These are phyloP conservation scores for Globisporangium heterothallicum DNA, from an alignment of 352 stramenopile genomes.

Conservation along the genomic window DNA sequence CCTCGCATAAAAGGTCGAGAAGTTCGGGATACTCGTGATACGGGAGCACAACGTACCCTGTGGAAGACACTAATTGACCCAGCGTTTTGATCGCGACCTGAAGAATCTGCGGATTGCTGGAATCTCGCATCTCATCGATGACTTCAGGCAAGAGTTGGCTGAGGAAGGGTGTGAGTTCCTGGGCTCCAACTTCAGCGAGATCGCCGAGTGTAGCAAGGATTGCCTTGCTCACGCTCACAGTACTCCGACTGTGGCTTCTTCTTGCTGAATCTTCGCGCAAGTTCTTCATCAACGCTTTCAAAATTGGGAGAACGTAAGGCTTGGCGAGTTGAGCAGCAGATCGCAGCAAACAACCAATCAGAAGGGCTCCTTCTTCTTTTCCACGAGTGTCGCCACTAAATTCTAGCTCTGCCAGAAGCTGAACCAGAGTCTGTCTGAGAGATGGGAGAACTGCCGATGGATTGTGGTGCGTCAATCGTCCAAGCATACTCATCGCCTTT, in stretches of 20 bases:
- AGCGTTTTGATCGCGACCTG: constrained; percentile 84
- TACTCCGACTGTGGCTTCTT: constrained; percentile 67
- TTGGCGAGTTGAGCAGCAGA: constrained; percentile 76
- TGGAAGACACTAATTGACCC: constrained; percentile 76
- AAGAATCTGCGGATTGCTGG: constrained; percentile 79
- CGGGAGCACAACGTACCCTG: constrained; percentile 77
- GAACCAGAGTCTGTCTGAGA: constrained; percentile 78
- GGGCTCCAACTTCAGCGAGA: constrained; percentile 67
- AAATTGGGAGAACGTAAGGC: constrained; percentile 81
- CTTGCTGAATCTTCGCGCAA: constrained; percentile 72
- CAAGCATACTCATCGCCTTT: constrained; percentile 84
- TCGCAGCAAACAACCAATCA: constrained; percentile 75
- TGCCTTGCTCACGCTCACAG: constrained; percentile 75
- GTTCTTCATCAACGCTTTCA: constrained; percentile 86
- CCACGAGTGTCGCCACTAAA: constrained; percentile 77
- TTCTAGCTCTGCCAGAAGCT: constrained; percentile 82
- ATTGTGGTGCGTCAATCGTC: constrained; percentile 81
- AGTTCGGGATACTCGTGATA: constrained; percentile 85
- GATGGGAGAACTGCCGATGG: constrained; percentile 76
- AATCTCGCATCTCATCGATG: constrained; percentile 83
- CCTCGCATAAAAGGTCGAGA: constrained; percentile 69
- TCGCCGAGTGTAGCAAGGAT: constrained; percentile 81
- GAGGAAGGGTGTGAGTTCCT: constrained; percentile 79
- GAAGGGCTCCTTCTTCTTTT: constrained; percentile 77
- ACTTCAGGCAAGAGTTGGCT: constrained; percentile 82